phyloP scores from a whole-genome alignment of 116 monocot genomes.

The Zostera marina region DNA sequence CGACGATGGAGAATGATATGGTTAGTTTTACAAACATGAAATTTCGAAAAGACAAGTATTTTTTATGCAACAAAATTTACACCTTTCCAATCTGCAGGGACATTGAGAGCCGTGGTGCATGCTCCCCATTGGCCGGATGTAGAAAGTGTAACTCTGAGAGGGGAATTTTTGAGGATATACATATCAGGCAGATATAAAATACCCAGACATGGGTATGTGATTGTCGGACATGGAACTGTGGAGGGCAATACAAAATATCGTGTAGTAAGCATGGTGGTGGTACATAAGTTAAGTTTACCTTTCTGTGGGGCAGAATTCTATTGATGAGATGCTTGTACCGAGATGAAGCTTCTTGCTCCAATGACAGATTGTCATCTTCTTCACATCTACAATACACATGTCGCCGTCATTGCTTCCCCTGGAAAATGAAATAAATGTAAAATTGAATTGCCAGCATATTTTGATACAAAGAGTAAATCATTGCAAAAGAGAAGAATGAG shows the following conservation, averaged over 20 bases:
- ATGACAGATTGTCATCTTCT: conserved; percentile 77
- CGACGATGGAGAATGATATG: conserved; percentile 1
- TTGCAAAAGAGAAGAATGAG: background rate
- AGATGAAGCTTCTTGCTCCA: conserved; percentile 97
- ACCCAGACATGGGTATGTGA: too few species aligned
- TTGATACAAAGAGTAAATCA: background rate
- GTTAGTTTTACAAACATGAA: background rate
- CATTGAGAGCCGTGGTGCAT: conserved; percentile 59
- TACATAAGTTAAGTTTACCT: conserved; percentile 35
- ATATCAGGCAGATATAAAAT: too few species aligned
- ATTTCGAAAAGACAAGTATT: background rate
- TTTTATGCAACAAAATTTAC: background rate
- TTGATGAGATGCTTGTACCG: conserved; percentile 52
- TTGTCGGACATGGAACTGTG: too few species aligned
- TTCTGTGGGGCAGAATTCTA: conserved; percentile 93
- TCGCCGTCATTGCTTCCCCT: conserved; percentile 94
- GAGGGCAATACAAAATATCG: too few species aligned
- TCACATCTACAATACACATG: conserved; percentile 75
- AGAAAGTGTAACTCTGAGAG: conserved; percentile 71
- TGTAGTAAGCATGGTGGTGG: background rate
- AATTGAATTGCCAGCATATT: background rate
- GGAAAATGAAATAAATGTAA: conserved; percentile 4
- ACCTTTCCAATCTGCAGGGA: conserved; percentile 99
- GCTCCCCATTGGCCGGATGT: conserved; percentile 76
- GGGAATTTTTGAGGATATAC: background rate